phyloP scores from a whole-genome alignment of 257 asterid genomes.

The Petunia secreta region DNA sequence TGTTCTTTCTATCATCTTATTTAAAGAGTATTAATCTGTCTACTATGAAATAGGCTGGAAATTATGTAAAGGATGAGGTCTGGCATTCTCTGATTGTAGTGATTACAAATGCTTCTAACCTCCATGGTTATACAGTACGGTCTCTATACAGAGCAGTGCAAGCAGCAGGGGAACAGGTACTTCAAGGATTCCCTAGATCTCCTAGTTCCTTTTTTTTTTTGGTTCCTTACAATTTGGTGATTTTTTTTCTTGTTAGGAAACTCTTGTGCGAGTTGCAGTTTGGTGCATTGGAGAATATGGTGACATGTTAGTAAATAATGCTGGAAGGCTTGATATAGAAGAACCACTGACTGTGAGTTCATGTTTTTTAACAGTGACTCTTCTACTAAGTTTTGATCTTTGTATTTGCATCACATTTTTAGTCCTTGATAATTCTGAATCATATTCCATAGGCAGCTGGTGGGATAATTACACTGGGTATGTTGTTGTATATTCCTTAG shows the following conservation, averaged over 20 bases:
- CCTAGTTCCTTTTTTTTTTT: slow-evolving; percentile 17
- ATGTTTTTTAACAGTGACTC: slow-evolving; percentile 22
- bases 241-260: slow-evolving; percentile 61
- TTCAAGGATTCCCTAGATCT: slow-evolving; percentile 10
- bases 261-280: slow-evolving; percentile 91
- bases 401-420: neutral
- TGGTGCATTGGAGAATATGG: slow-evolving; percentile 99
- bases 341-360: slow-evolving; percentile 82
- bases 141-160: slow-evolving; percentile 75
- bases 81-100: slow-evolving; percentile 95
- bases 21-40: slow-evolving; percentile 25
- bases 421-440: neutral
- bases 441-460: neutral
- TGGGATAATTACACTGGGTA: too few species aligned
- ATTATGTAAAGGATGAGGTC: slow-evolving; percentile 88
- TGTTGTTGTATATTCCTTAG: neutral
- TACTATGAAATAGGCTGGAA: slow-evolving; percentile 74
- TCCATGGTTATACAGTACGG: slow-evolving; percentile 90
- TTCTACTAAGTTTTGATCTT: neutral
- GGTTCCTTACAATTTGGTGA: slow-evolving; percentile 23
- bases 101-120: slow-evolving; percentile 87
- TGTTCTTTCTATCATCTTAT: neutral
- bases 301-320: slow-evolving; percentile 73
- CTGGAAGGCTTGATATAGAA: slow-evolving; percentile 77
- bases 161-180: slow-evolving; percentile 81